Evolutionary conservation across 2,329 filamentous ascomycete species (phyloP), one percentile per base, ranked within the genome.

Genomic region (Moelleriella libera): DNA sequence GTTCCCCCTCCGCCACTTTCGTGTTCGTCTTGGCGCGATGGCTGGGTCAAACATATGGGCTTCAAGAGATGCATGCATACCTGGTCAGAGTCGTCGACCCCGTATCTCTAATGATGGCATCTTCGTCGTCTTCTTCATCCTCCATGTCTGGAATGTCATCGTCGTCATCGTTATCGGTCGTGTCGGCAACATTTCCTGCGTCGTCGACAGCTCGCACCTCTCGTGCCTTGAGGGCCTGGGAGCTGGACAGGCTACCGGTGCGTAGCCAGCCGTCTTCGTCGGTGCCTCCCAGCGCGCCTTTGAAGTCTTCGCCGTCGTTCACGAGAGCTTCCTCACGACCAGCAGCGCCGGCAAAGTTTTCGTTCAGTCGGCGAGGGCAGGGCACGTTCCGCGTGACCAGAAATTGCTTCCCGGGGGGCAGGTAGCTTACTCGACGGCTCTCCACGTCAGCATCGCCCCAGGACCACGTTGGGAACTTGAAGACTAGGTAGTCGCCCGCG

Each of bases 391-490:
- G 84, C 9, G 92, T 96, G 41, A 97, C 85, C 39, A 98, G 77
- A 60, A 88, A 98, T 74, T 98, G 92, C 70, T 97, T 98, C 46
- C 85, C 87, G 0, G 81, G 68, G 1, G 92, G 92, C 4, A 98
- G 79, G 61, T 94, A 86, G 54, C 73, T 71, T 48, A 86, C 85
- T 53, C 88, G 83, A 63, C 88, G 86, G 51, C 78, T 75, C 1
- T 82, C 78, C n/a, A 82, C 80, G 48, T 90, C 85, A 55, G 90
- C 89, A 58, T 92, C 87, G 54, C 85, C 82, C 92, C 92, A 98
- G 45, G 87, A 85, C 92, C 92, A 98, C 49, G 90, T 94, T 7
- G 90, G 92, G 68, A 98, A 98, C 72, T 96, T 97, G 80, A 94
- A 95, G 60, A 95, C 89, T 39, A 98, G 81, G 64, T 97, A 98